Conservation (phyloP, 805 yeast species). For the Ogataea sp. region DNA sequence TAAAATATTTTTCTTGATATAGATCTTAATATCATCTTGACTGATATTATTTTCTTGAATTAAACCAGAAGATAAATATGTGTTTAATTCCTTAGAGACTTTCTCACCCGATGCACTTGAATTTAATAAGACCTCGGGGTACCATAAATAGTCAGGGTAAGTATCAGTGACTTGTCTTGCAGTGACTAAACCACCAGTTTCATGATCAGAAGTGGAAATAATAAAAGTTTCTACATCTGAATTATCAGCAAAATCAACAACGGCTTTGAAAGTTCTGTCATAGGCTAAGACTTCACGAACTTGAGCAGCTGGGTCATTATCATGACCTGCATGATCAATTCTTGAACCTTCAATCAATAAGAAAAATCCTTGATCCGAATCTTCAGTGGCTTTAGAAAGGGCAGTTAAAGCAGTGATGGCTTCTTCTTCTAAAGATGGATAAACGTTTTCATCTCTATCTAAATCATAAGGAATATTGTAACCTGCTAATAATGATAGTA, state of each 20-base stretch:
- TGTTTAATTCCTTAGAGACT: slow-evolving; percentile 5
- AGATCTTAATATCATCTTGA: slow-evolving; percentile 31
- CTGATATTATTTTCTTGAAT: not conserved
- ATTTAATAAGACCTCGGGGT: slow-evolving; percentile 64
- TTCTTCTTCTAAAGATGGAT: slow-evolving; percentile 78
- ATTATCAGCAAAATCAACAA: slow-evolving; percentile 56
- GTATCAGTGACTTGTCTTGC: slow-evolving; percentile 62
- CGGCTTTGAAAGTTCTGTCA: slow-evolving; percentile 74
- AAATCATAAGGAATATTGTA: slow-evolving; percentile 78
- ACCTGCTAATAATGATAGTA: slow-evolving; percentile 68
- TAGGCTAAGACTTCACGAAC: slow-evolving; percentile 85
- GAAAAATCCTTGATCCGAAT: slow-evolving; percentile 80
- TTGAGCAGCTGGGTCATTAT: slow-evolving; percentile 91
- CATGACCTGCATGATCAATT: slow-evolving; percentile 94
- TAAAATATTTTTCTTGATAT: slow-evolving; percentile 45
- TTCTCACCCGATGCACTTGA: slow-evolving; percentile 76
- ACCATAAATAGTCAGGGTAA: slow-evolving; percentile 87
- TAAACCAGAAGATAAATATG: too few species aligned
- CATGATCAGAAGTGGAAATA: slow-evolving; percentile 87
- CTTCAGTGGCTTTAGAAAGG: slow-evolving; percentile 54
- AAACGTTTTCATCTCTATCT: slow-evolving; percentile 52
- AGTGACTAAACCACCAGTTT: slow-evolving; percentile 89
- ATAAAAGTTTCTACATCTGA: slow-evolving; percentile 71
- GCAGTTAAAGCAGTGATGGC: slow-evolving; percentile 67
- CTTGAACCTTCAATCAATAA: slow-evolving; percentile 85